Base-by-base conservation (phyloP, 2,329 filamentous ascomycete species). In the Ceratocystis cubensis region DNA sequence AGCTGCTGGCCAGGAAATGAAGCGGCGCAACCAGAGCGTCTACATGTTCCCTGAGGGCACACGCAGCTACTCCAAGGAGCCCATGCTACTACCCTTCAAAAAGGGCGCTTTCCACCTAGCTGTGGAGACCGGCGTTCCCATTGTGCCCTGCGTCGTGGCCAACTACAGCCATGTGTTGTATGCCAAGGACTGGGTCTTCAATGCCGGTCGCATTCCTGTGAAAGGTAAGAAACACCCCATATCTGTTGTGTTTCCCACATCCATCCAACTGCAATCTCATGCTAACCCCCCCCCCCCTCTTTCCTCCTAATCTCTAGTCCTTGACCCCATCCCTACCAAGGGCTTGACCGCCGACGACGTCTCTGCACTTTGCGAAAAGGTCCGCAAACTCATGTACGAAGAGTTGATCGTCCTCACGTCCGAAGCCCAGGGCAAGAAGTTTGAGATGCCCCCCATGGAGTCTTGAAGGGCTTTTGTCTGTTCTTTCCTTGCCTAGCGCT, bases 81-180 rank as follows among this genome's bases (percentile, higher is more conserved):
- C 94, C 1, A 84, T 82, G 68, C 78, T 99, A 72, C 80, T 97
- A 65, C 89, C 91, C n/a, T 99, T 97, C 82, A 99, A 99, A 79
- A 99, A 99, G 80, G 94, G 94, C 68, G 94, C 93, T 61, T 99
- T 99, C 77, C 93, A 99, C 75, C 82, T 99, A 44, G 94, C 94
- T 59, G 84, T 99, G 22, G 89, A 97, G 80, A 93, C 93, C 1
- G 88, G 91, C 70, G 94, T 96, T 5, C 92, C 92, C 30, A 89
- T 99, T 72, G 87, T 99, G 2, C 94, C 94, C 0, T 82, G 95
- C 45, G 87, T 91, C 61, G 83, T 85, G 37, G 88, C 88, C 74
- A 92, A 91, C 76, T 93, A 93, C 75, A 86, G 86, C 71, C 83
- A 91, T 73, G 73, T 92, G 44, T 76, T 92, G 70, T 85, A 84